Conservation (phyloP, 1,284 basidiomycete genomes). For the Ustilago sp. region DNA sequence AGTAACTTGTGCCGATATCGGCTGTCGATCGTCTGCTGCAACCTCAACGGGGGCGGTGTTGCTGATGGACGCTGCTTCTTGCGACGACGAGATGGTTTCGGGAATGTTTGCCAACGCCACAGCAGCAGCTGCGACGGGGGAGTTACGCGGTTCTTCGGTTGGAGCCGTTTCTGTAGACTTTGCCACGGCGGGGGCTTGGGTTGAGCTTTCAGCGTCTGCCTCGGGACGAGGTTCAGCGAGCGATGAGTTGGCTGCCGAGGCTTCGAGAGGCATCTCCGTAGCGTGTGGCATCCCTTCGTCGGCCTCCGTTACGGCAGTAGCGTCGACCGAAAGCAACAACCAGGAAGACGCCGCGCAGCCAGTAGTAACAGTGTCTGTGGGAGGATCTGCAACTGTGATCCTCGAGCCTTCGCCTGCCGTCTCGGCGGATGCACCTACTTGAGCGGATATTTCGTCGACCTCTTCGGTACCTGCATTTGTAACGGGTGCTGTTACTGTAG, state of each 20-base stretch:
- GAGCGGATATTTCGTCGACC: not conserved
- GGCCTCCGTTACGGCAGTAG: not conserved
- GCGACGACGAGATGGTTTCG: constrained; percentile 3
- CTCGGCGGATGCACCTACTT: not conserved
- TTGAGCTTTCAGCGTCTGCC: not conserved
- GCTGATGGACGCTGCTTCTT: not conserved
- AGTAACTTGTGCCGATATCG: not conserved
- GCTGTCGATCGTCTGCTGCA: not conserved
- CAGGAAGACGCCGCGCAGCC: too few relatives aligned
- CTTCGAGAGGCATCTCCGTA: not conserved
- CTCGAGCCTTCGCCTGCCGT: not conserved
- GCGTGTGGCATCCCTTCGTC: not conserved
- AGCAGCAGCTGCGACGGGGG: not conserved
- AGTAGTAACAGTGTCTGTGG: not conserved
- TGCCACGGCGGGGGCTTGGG: not conserved
- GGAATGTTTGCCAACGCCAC: not conserved
- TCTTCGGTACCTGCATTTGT: not conserved
- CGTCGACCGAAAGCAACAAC: too few relatives aligned
- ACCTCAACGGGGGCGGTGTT: not conserved
- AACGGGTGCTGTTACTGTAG: not conserved
- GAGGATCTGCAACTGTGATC: not conserved
- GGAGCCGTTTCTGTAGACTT: not conserved
- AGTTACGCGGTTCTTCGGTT: not conserved
- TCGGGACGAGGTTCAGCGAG: not conserved
- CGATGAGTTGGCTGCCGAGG: not conserved